Percentiles rank a stretch among this genome's conserved stretches.
Evolutionary conservation across 208 protist genomes (phyloP).

Genomic region (Trichomonas tenax): DNA sequence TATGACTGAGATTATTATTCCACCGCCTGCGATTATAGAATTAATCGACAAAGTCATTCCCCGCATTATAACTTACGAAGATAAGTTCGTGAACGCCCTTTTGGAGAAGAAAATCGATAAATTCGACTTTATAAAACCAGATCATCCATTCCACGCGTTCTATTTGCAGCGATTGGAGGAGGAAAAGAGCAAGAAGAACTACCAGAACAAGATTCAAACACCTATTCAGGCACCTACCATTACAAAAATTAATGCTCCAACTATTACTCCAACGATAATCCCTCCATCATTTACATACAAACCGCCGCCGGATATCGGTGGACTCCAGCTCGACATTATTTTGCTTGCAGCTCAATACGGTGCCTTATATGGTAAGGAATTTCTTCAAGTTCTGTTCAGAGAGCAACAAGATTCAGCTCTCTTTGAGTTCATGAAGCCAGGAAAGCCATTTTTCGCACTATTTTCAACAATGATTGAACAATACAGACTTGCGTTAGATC

Average conservation of each 20-base stretch:
- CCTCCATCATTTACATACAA: background rate
- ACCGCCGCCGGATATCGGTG: background rate
- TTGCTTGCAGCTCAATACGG: background rate
- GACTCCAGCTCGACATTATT: background rate
- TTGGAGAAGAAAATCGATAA: background rate
- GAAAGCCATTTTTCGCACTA: background rate
- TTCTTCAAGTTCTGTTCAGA: background rate
- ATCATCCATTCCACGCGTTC: background rate
- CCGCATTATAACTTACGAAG: background rate
- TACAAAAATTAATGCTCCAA: background rate
- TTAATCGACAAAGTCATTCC: background rate
- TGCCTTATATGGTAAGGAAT: background rate
- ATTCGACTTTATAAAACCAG: background rate
- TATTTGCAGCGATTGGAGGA: background rate
- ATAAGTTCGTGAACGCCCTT: background rate
- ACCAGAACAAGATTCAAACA: background rate
- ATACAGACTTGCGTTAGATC: background rate
- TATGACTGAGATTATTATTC: conserved; percentile 5
- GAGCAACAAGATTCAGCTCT: background rate
- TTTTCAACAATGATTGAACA: background rate
- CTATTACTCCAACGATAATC: background rate
- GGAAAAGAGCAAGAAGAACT: background rate
- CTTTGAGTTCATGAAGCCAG: background rate
- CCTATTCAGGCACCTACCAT: background rate
- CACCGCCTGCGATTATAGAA: background rate